Evolutionary conservation across 768 basidiomycete genomes (phyloP).

Genomic region (Lactifluus echinatus): DNA sequence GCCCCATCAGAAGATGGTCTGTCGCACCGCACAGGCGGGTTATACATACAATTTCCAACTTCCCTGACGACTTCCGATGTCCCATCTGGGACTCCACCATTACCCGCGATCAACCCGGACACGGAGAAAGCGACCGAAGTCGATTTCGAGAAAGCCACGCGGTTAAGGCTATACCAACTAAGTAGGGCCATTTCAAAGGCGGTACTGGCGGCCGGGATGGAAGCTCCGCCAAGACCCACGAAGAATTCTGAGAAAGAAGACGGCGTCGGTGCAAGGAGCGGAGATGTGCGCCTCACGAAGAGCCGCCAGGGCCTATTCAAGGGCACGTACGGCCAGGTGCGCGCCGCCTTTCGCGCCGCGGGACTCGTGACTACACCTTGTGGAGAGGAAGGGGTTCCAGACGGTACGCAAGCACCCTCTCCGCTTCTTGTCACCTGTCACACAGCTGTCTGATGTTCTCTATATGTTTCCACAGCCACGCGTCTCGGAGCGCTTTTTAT

Average conservation of each 20-base stretch:
- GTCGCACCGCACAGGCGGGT: slow-evolving; percentile 18
- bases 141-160: slow-evolving; percentile 13
- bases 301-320: slow-evolving; percentile 16
- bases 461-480: slow-evolving; percentile 6
- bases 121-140: neutral
- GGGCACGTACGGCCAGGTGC: slow-evolving; percentile 22
- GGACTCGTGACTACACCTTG: slow-evolving; percentile 21
- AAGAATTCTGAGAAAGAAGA: slow-evolving; percentile 14
- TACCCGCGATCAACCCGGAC: neutral
- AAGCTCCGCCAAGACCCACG: slow-evolving; percentile 7
- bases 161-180: slow-evolving; percentile 11
- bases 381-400: slow-evolving; percentile 16
- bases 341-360: slow-evolving; percentile 18
- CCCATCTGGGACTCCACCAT: neutral
- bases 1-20: slow-evolving; percentile 9
- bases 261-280: neutral
- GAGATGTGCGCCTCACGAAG: neutral
- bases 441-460: neutral
- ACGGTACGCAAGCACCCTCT: slow-evolving; percentile 14
- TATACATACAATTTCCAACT: slow-evolving; percentile 18
- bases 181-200: slow-evolving; percentile 21
- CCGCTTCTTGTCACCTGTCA: neutral
- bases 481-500: slow-evolving; percentile 21
- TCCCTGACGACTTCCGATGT: slow-evolving; percentile 1
- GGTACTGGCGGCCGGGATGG: slow-evolving; percentile 21